Evolutionary conservation across 306 rosid genomes (phyloP), one percentile per base, ranked within the genome.

Genomic region (Geum urbanum): DNA sequence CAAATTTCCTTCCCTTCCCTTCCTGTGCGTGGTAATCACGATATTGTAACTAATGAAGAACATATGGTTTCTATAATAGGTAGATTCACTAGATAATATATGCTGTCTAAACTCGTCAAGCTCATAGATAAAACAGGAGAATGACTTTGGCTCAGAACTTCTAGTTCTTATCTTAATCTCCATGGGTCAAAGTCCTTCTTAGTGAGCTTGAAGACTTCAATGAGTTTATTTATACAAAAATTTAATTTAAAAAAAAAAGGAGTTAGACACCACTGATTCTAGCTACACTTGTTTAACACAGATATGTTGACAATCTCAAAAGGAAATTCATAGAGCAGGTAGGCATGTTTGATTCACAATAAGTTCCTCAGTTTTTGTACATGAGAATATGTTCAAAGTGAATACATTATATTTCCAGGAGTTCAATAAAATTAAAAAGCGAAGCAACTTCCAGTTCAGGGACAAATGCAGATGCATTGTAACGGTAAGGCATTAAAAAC

Each of bases 241-340:
- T 24, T 24, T 24, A 0, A n/a, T n/a, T 27, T 56, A 67, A 54
- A 51, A 16, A 66, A 66, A 47, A 70, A 59, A 50, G 74, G 40
- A 18, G 27, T 79, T 81, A 70, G 73, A 57, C 75, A 54, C 62
- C 40, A 59, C 87, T 90, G 78, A 90, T 74, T 79, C 53, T 72
- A 48, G 80, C 55, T 61, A 54, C 39, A 62, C 64, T 82, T 81
- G 78, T 55, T 83, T 83, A 78, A 65, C 67, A 63, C 88, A 94
- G 99, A 77, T 82, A 78, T 68, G 74, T 48, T 9, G 88, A 88
- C 51, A 72, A 53, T 72, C 62, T 72, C 85, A 87, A 84, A 86
- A 83, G 81, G 89, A 82, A 80, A 79, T 80, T 76, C 56, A 79
- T 91, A 15, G 92, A 84, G 15, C 86, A 83, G 95, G 97, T 94